Conservation (phyloP, 371 early-diverging fungal species). For the Quaeritorhiza haematococci region DNA sequence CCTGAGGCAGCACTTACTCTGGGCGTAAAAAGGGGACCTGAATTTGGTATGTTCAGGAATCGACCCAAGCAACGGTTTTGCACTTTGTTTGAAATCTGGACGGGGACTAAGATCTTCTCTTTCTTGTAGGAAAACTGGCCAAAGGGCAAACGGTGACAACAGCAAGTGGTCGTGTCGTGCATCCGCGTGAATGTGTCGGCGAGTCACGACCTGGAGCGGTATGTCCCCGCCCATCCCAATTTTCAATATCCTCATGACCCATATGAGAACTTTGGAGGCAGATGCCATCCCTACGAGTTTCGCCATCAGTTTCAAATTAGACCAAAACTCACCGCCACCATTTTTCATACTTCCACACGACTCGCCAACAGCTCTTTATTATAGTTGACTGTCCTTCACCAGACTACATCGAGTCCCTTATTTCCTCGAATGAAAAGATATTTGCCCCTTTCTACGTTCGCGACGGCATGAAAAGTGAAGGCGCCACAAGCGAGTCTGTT, state of each 20-base stretch:
- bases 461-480: background rate
- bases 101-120: background rate
- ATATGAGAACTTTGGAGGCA: too few relatives aligned
- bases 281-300: too few relatives aligned
- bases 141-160: constrained; percentile 64
- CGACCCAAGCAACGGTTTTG: constrained; percentile 2
- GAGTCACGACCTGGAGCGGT: constrained; percentile 55
- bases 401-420: constrained; percentile 57
- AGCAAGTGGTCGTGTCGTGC: constrained; percentile 64
- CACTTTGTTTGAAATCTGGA: background rate
- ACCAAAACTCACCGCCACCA: background rate
- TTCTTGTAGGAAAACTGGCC: constrained; percentile 48
- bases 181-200: constrained; percentile 67
- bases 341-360: background rate
- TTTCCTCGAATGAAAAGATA: constrained; percentile 41
- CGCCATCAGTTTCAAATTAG: background rate
- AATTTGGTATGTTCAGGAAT: too few relatives aligned
- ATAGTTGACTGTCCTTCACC: constrained; percentile 77
- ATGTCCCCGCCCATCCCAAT: constrained; percentile 1
- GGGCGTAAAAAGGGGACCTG: constrained; percentile 69
- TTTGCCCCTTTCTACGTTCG: constrained; percentile 19
- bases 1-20: constrained; percentile 63
- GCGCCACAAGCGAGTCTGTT: background rate
- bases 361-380: constrained; percentile 52
- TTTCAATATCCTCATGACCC: too few relatives aligned